phyloP scores from a whole-genome alignment of 2,329 filamentous ascomycete species.

The Rhynchosporium secalis region DNA sequence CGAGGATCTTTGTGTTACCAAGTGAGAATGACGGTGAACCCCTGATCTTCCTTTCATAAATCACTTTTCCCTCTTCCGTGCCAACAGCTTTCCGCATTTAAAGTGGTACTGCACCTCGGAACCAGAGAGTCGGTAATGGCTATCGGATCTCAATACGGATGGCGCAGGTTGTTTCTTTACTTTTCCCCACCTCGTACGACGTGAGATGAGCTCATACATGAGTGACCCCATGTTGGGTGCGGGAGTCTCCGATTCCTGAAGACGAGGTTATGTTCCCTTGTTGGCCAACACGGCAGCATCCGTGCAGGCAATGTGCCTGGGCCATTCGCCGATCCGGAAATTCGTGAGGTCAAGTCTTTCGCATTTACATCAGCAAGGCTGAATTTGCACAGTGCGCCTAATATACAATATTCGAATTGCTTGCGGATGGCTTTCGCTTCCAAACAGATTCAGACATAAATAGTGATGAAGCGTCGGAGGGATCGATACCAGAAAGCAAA shows the following conservation, averaged over 20 bases:
- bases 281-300: background rate
- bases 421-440: background rate
- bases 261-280: background rate
- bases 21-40: background rate
- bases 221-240: background rate
- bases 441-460: background rate
- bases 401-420: no score
- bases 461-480: background rate
- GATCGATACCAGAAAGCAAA: background rate
- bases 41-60: background rate
- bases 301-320: slow-evolving; percentile 3
- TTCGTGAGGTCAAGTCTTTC: background rate
- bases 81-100: background rate
- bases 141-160: background rate
- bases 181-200: background rate
- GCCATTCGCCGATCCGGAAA: background rate
- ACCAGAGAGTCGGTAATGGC: background rate
- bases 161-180: background rate
- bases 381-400: background rate
- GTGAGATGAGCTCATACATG: slow-evolving; percentile 4
- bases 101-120: background rate
- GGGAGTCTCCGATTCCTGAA: background rate
- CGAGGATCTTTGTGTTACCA: no score
- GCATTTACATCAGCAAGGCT: background rate
- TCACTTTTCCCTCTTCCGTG: background rate